phyloP scores from a whole-genome alignment of 257 asterid genomes.

The Verbascum thapsus region DNA sequence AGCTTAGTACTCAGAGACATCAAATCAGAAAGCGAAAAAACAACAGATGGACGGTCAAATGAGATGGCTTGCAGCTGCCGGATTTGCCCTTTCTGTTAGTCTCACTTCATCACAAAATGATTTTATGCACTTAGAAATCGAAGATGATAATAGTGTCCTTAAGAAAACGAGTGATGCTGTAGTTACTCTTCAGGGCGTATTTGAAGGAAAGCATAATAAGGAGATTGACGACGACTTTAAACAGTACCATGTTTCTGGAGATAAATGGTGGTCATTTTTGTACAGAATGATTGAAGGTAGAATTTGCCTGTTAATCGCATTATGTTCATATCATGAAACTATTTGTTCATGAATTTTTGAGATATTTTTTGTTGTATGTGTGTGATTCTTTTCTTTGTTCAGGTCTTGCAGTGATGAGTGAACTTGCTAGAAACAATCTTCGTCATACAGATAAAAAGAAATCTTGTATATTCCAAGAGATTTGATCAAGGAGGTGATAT shows the following conservation, averaged over 20 bases:
- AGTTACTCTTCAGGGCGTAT: conserved; percentile 55
- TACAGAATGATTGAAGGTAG: conserved; percentile 64
- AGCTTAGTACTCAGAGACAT: conserved; percentile 37
- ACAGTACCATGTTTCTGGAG: conserved; percentile 51
- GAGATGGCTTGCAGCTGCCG: conserved; percentile 66
- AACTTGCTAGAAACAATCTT: conserved; percentile 40
- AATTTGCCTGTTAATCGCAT: not conserved
- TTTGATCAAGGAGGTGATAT: no score
- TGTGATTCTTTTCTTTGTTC: conserved; percentile 5
- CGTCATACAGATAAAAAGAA: no score
- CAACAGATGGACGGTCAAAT: conserved; percentile 51
- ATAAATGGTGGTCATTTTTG: conserved; percentile 65
- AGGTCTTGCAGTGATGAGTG: conserved; percentile 53
- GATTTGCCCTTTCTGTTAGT: conserved; percentile 56
- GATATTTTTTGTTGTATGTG: no score
- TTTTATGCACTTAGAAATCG: conserved; percentile 49
- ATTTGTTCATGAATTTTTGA: no score
- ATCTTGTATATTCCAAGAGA: not conserved
- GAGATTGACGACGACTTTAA: conserved; percentile 55
- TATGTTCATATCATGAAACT: not conserved
- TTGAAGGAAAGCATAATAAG: conserved; percentile 61
- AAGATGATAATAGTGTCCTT: conserved; percentile 50
- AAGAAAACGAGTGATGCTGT: conserved; percentile 68
- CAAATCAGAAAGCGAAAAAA: conserved; percentile 36
- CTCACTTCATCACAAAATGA: conserved; percentile 66